These are phyloP conservation scores for Chrysanthemum lavandulifolium DNA, from an alignment of 129 eudicot species.

Conservation along the genomic window DNA sequence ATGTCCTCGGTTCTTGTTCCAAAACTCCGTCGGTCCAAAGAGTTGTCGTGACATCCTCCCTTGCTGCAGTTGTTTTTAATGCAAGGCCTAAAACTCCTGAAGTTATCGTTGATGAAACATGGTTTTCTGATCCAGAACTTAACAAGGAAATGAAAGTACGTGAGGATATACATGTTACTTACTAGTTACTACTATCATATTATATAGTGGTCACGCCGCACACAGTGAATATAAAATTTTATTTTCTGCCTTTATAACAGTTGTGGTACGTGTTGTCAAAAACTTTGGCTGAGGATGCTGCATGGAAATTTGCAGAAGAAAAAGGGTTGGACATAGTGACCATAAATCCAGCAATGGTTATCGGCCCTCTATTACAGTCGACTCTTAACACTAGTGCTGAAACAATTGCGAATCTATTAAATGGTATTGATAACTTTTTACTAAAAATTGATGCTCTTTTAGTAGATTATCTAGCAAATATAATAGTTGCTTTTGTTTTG, in stretches of 20 bases:
- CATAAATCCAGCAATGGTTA: slow-evolving; percentile 45
- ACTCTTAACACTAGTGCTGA: slow-evolving; percentile 46
- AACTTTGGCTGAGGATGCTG: slow-evolving; percentile 50
- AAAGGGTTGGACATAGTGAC: slow-evolving; percentile 44
- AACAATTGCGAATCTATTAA: slow-evolving; percentile 23
- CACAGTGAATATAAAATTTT: neutral
- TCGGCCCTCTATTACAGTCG: slow-evolving; percentile 45
- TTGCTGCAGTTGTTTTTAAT: slow-evolving; percentile 37
- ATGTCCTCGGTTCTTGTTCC: slow-evolving; percentile 45
- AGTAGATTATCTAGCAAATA: neutral
- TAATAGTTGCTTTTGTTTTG: neutral
- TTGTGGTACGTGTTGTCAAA: slow-evolving; percentile 42
- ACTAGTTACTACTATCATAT: neutral
- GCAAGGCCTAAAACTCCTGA: slow-evolving; percentile 34
- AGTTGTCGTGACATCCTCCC: slow-evolving; percentile 52
- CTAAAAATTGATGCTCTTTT: too few relatives aligned
- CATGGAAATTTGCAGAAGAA: slow-evolving; percentile 51
- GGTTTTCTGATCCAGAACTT: slow-evolving; percentile 32
- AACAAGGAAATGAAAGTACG: slow-evolving; percentile 34
- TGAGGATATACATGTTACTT: neutral
- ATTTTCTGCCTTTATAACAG: slow-evolving; percentile 5
- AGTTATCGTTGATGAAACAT: slow-evolving; percentile 45
- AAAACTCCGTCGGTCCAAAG: slow-evolving; percentile 40
- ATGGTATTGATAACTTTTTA: slow-evolving; percentile 21
- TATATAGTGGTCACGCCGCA: neutral